These are phyloP conservation scores for Blastobotrys attinorum DNA, from an alignment of 805 yeast genomes.

Conservation along the genomic window DNA sequence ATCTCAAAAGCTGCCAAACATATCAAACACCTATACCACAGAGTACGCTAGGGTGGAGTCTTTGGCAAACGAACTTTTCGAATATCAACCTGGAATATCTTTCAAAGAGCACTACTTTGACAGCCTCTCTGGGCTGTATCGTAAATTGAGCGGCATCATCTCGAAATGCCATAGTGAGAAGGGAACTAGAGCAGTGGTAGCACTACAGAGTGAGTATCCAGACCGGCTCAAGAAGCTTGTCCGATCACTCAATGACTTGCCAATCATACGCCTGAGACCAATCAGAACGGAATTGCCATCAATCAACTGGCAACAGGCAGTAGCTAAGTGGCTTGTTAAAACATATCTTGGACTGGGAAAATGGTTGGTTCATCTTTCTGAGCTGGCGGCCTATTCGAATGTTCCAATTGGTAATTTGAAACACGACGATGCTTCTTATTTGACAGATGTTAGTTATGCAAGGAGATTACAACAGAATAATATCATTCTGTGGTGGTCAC, in stretches of 20 bases:
- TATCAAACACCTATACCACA: constrained; percentile 51
- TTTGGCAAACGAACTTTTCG: constrained; percentile 5
- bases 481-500: constrained; percentile 91
- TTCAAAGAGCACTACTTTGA: constrained; percentile 51
- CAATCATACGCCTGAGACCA: constrained; percentile 41
- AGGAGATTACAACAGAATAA: constrained; percentile 57
- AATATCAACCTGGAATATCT: constrained; percentile 17
- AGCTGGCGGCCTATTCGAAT: constrained; percentile 62
- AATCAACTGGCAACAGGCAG: constrained; percentile 70
- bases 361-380: constrained; percentile 60
- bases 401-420: constrained; percentile 83
- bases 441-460: constrained; percentile 84
- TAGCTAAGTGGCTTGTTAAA: constrained; percentile 56
- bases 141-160: constrained; percentile 47
- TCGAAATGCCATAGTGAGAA: constrained; percentile 55
- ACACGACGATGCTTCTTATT: constrained; percentile 64
- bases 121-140: constrained; percentile 47
- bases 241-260: constrained; percentile 46
- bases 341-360: constrained; percentile 66
- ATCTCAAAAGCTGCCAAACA: constrained; percentile 57
- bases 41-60: constrained; percentile 22
- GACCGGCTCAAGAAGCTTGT: constrained; percentile 41
- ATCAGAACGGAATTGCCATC: constrained; percentile 45
- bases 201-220: constrained; percentile 64
- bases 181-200: constrained; percentile 55